Conservation (phyloP, 2,329 filamentous ascomycete genomes). For the Celoporthe dispersa region DNA sequence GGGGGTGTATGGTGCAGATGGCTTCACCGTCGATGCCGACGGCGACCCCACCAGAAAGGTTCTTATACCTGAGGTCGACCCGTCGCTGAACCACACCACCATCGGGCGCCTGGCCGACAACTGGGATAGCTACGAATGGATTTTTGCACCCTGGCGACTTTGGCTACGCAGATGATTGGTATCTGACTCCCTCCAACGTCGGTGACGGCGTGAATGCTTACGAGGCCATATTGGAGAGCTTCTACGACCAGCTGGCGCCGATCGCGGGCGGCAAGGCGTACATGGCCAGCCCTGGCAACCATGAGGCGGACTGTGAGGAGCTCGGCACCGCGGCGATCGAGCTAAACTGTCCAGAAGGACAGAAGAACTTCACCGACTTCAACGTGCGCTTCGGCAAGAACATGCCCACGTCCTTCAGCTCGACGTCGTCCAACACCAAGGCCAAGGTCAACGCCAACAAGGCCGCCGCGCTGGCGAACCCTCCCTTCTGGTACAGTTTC, state of each 20-base stretch:
- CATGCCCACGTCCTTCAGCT: conserved; percentile 56
- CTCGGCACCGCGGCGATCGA: conserved; percentile 33
- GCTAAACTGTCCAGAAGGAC: conserved; percentile 51
- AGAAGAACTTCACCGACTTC: conserved; percentile 66
- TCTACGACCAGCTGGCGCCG: conserved; percentile 59
- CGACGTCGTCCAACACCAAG: conserved; percentile 47
- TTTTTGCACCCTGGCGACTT: conserved; percentile 59
- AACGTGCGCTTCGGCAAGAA: conserved; percentile 57
- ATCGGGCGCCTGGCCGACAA: conserved; percentile 57
- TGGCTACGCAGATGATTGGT: conserved; percentile 64
- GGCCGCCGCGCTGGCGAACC: conserved; percentile 50
- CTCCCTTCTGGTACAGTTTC: conserved; percentile 64
- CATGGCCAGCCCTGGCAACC: conserved; percentile 62
- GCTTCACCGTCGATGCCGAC: conserved; percentile 50
- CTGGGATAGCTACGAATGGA: conserved; percentile 59
- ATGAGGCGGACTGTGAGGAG: conserved; percentile 59
- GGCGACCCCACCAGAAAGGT: conserved; percentile 50
- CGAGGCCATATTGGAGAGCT: conserved; percentile 59
- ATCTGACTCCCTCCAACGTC: conserved; percentile 49
- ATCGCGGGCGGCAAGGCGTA: conserved; percentile 59
- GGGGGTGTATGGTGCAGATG: conserved; percentile 58
- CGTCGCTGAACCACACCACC: conserved; percentile 62
- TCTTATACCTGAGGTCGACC: conserved; percentile 52
- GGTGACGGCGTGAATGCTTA: conserved; percentile 55
- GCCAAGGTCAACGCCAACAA: conserved; percentile 50